These are phyloP conservation scores for Xylaria polymorpha DNA, from an alignment of 2,329 filamentous ascomycete genomes.

Conservation along the genomic window DNA sequence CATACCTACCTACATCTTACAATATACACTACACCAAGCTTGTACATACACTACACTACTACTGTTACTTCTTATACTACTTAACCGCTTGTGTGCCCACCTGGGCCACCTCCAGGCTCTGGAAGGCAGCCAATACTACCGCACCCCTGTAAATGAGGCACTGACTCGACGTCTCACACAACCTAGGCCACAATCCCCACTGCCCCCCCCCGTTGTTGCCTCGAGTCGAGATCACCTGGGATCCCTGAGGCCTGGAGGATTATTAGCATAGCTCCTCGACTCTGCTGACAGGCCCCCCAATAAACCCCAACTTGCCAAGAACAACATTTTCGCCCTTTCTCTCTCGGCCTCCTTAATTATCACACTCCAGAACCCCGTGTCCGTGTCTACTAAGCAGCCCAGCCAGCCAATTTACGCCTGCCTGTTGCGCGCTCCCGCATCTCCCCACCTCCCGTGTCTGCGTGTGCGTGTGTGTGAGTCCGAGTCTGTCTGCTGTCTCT, in stretches of 20 bases:
- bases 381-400: constrained; percentile 20
- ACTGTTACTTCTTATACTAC: constrained; percentile 1
- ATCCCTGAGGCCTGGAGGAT: constrained; percentile 28
- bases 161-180: constrained; percentile 9
- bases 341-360: constrained; percentile 30
- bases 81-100: constrained; percentile 29
- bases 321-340: constrained; percentile 47
- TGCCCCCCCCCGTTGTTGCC: background rate
- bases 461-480: background rate
- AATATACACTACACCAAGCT: too few species aligned
- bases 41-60: background rate
- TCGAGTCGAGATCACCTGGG: constrained; percentile 10
- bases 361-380: constrained; percentile 12
- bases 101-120: background rate
- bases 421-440: constrained; percentile 24
- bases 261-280: constrained; percentile 32
- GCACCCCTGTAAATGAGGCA: constrained; percentile 7
- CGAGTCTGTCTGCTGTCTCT: constrained; percentile 22
- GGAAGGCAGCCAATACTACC: background rate
- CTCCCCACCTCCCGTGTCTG: constrained; percentile 20
- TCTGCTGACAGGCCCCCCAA: constrained; percentile 44
- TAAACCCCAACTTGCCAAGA: constrained; percentile 51
- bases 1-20: constrained; percentile 1
- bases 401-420: constrained; percentile 22
- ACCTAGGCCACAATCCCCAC: background rate